Evolutionary conservation across 257 asterid species (phyloP), one percentile per base, ranked within the genome.

Genomic region (Lantana camara): DNA sequence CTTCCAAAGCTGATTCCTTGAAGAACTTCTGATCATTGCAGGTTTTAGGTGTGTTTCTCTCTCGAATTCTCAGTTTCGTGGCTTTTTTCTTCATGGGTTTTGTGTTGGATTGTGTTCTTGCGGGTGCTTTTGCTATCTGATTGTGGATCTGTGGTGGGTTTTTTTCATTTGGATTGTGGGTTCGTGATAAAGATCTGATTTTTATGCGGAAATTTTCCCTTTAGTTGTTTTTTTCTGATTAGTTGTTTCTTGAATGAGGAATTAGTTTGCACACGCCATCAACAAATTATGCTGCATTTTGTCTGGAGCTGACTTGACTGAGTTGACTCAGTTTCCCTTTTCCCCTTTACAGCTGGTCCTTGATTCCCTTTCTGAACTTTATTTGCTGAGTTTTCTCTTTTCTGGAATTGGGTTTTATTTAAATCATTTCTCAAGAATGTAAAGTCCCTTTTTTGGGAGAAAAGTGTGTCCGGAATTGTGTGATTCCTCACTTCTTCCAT

Each of bases 391-490:
- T 57, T 54, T 71, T 66, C 71, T 61, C 66, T 71, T 68, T 64
- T 63, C 12, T 42, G 60, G 62, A 53, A 57, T 48, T 66, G 68
- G 61, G 66, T 55, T 73, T 61, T n/a, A n/a, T n/a, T n/a, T n/a
- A n/a, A n/a, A n/a, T n/a, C 29, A 21, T 52, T 63, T 63, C 27
- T 48, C 32, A 15, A 24, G 46, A 72, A 52, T 48, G 41, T 50
- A 57, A 67, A 72, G 72, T 66, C 62, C 57, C 57, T 71, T 63
- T 77, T 77, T n/a, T 52, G 48, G 55, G 73, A 46, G 64, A 48
- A 65, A 77, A 68, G 75, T 54, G n/a, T 30, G 49, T 66, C 13
- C 62, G 66, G 66, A 67, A 64, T 69, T 69, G 79, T 59, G 47
- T 69, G 73, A 45, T 69, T 77, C 64, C 73, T 56, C 59, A 44